Evolutionary conservation across 352 stramenopile species (phyloP).

Genomic region (Peronospora destructor): DNA sequence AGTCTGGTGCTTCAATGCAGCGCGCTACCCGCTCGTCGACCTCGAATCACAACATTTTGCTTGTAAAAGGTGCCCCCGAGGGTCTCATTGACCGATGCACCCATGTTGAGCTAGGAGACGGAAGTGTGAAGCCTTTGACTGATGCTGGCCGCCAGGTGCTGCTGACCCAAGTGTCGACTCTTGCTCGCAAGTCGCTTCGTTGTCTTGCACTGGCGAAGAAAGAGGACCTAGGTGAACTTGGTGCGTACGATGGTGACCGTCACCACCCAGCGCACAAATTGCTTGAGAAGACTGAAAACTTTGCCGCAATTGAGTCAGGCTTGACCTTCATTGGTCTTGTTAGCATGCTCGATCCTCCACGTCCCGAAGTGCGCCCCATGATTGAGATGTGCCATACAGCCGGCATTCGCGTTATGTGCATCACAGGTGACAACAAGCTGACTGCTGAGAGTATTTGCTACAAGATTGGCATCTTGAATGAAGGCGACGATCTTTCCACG

Average conservation of each 20-base stretch:
- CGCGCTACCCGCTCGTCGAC: constrained; percentile 57
- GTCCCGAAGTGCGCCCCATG: constrained; percentile 92
- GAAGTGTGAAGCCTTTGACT: constrained; percentile 90
- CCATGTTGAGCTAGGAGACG: constrained; percentile 89
- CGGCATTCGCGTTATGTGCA: constrained; percentile 98
- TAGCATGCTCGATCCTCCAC: constrained; percentile 98
- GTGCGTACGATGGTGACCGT: constrained; percentile 74
- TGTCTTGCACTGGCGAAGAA: constrained; percentile 96
- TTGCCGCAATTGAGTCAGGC: constrained; percentile 91
- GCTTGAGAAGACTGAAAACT: constrained; percentile 81
- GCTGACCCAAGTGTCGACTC: constrained; percentile 83
- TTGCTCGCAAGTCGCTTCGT: constrained; percentile 91
- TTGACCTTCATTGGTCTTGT: constrained; percentile 96
- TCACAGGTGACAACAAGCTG: constrained; percentile 98
- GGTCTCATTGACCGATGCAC: constrained; percentile 94
- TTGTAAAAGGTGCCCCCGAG: constrained; percentile 98
- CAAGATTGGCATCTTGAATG: constrained; percentile 95
- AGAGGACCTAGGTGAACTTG: constrained; percentile 81
- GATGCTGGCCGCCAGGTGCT: constrained; percentile 80
- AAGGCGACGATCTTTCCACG: constrained; percentile 75
- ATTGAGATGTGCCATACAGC: constrained; percentile 93
- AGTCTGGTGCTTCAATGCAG: constrained; percentile 26
- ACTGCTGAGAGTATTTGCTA: constrained; percentile 96
- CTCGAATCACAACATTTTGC: constrained; percentile 87
- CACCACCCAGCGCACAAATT: constrained; percentile 80